Percentiles rank a stretch among this genome's conserved stretches.
These are phyloP conservation scores for Annulohypoxylon maeteangense DNA, from an alignment of 495 filamentous ascomycete species.

Conservation along the genomic window DNA sequence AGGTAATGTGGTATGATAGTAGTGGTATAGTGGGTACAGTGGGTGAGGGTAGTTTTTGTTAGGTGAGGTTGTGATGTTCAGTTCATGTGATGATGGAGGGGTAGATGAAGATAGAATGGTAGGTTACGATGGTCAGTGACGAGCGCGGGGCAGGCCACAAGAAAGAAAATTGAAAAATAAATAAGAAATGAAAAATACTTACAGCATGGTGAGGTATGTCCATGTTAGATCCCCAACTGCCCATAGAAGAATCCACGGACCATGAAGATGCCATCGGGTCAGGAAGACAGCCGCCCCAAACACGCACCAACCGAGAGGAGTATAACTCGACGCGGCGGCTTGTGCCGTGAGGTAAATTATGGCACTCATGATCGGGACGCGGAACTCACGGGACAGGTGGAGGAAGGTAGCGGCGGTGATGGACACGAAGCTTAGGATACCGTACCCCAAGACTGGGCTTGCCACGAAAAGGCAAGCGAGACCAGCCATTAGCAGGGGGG, in stretches of 20 bases:
- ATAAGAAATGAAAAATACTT: background rate
- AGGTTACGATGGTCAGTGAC: background rate
- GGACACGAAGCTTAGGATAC: background rate
- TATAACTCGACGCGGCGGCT: conserved; percentile 10
- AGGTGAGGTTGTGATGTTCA: background rate
- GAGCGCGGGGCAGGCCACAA: background rate
- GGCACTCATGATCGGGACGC: conserved; percentile 18
- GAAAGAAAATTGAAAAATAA: background rate
- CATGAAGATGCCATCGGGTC: background rate
- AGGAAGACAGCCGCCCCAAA: background rate
- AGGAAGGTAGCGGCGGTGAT: background rate
- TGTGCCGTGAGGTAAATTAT: background rate
- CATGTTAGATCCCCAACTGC: background rate
- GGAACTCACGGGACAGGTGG: background rate
- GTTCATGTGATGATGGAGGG: background rate
- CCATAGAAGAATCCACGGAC: background rate
- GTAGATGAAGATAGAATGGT: background rate
- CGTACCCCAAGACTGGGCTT: background rate
- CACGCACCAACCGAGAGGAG: conserved; percentile 20
- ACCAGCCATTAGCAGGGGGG: background rate
- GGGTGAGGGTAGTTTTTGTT: background rate
- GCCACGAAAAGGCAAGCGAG: conserved; percentile 10
- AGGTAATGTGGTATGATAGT: background rate
- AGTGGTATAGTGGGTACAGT: background rate
- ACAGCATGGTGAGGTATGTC: background rate